A percentile compares a stretch with the other conserved stretches of the same genome.
Evolutionary conservation across 2,329 filamentous ascomycete genomes (phyloP).

Genomic region (Lachnellula occidentalis): DNA sequence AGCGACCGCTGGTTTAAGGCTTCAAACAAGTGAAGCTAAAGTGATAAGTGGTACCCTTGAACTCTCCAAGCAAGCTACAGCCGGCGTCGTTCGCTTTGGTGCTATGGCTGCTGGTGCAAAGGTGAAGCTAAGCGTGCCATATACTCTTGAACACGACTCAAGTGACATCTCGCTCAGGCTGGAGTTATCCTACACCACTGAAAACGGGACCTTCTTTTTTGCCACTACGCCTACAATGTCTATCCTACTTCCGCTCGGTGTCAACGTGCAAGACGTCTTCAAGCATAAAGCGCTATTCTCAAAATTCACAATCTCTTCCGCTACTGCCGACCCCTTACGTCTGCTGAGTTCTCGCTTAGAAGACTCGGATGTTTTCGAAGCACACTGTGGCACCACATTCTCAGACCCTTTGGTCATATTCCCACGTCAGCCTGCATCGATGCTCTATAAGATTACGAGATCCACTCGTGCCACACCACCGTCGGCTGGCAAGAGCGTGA

Average conservation of each 20-base stretch:
- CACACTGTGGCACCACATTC: constrained; percentile 52
- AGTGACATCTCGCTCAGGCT: constrained; percentile 65
- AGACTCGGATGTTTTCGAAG: constrained; percentile 63
- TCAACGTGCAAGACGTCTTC: constrained; percentile 96
- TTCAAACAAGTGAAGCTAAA: constrained; percentile 55
- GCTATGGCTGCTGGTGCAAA: constrained; percentile 40
- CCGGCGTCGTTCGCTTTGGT: constrained; percentile 48
- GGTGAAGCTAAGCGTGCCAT: constrained; percentile 66
- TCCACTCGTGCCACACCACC: constrained; percentile 33
- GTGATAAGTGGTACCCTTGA: constrained; percentile 39
- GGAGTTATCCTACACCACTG: constrained; percentile 70
- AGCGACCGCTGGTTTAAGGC: constrained; percentile 59
- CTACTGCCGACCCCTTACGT: constrained; percentile 67
- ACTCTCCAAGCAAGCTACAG: constrained; percentile 46
- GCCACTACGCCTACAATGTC: constrained; percentile 58
- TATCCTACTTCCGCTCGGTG: constrained; percentile 76
- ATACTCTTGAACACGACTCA: constrained; percentile 74
- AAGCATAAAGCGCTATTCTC: constrained; percentile 79
- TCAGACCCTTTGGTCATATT: constrained; percentile 60
- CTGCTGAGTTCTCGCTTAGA: constrained; percentile 66
- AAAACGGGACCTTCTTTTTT: constrained; percentile 59
- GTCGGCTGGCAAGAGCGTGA: constrained; percentile 27
- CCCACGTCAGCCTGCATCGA: constrained; percentile 71
- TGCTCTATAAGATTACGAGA: constrained; percentile 73
- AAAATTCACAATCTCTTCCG: constrained; percentile 83